Percentiles rank a stretch among this genome's conserved stretches.
phyloP scores from a whole-genome alignment of 495 filamentous ascomycete species.

The Astrocystis sublimbata region DNA sequence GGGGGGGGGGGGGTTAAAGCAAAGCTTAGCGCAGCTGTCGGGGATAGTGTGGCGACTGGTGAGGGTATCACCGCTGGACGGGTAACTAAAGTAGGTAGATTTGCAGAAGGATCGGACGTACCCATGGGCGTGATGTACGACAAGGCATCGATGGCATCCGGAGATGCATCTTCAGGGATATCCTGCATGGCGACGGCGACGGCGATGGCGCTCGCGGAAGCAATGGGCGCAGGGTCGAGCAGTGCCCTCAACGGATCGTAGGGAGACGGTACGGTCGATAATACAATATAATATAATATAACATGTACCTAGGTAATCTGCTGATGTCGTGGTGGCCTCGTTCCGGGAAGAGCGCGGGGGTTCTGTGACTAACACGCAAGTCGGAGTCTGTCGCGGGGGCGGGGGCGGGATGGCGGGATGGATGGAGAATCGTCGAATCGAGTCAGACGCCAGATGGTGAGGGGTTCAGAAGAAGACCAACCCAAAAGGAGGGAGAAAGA shows the following conservation, averaged over 20 bases:
- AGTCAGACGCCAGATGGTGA: conserved; percentile 1
- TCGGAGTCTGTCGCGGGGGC: not conserved
- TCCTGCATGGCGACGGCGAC: conserved; percentile 41
- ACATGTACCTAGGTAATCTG: too few relatives aligned
- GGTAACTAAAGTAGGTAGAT: not conserved
- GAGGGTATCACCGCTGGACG: conserved; percentile 16
- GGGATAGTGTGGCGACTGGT: conserved; percentile 26
- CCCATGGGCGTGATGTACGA: conserved; percentile 54
- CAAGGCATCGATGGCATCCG: conserved; percentile 24
- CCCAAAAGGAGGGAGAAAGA: not conserved
- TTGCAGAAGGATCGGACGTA: conserved; percentile 34
- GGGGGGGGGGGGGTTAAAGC: too few relatives aligned
- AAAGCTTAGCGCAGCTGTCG: conserved; percentile 17
- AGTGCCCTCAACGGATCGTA: not conserved
- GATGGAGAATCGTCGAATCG: too few relatives aligned
- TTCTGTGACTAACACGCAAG: not conserved
- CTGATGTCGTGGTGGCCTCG: not conserved
- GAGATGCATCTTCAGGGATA: conserved; percentile 42
- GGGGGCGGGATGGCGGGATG: too few relatives aligned
- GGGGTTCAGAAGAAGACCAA: not conserved
- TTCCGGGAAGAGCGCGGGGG: not conserved
- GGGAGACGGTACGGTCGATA: too few relatives aligned
- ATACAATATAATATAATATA: too few relatives aligned
- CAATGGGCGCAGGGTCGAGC: not conserved
- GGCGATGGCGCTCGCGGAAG: conserved; percentile 29